Base-by-base conservation (phyloP, 1,284 basidiomycete genomes). In the Pascua guehoae region DNA sequence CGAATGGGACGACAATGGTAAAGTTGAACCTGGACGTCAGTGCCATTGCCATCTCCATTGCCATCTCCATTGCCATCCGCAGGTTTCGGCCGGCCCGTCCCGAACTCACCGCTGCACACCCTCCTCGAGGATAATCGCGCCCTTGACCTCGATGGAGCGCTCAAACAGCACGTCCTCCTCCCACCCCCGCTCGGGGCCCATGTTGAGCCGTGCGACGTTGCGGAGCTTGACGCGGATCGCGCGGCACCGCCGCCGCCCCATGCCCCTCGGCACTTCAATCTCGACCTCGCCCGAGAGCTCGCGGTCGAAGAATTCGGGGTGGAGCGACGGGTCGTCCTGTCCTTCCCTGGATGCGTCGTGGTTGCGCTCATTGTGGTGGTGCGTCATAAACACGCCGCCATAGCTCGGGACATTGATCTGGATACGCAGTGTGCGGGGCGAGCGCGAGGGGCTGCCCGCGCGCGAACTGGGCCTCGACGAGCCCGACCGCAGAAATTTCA, bases 121-220 rank as follows among this genome's bases (percentile, higher is more conserved):
- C 45, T 69, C 65, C 40, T 67, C 66, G 4, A 69, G 55, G 36
- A 64, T 49, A 9, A 69, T 64, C 0, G 66, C 67, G 0, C 62
- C 67, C 2, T 54, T 55, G 42, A 65, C 46, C 39, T 65, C 67
- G 10, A 64, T 51, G n/a, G 60, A 59, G n/a, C 63, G 55, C 52
- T 65, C 58, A 38, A 65, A 68, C 9, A 71, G 47, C 15, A 58
- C 52, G 59, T 69, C 67, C 54, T 66, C 61, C 46, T 71, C 69
- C 59, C 60, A 60, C 10, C 61, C 62, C 40, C 64, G 48, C 17
- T 52, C 53, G 5, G 40, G 40, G 8, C 66, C 66, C 62, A 71
- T 69, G 49, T 65, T 52, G 10, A 71, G 55, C 12, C 56, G 54
- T 12, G 50, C 52, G 16, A 58, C 48, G 12, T 61, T 63, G 41